Conservation (phyloP, 345 rosid genomes). For the Eucalyptus decipiens region DNA sequence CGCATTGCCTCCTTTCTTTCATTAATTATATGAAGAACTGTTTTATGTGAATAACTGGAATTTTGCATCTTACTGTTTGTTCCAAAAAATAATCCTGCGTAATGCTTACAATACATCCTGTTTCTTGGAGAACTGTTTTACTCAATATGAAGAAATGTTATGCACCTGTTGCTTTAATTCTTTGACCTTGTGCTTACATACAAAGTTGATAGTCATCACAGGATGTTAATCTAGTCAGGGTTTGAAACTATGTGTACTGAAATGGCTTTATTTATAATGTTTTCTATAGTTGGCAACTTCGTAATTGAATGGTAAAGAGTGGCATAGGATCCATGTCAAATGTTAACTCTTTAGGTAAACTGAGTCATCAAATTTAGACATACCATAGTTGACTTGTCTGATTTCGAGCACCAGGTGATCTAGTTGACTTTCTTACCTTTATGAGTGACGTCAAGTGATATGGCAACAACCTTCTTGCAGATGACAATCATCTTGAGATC, state of each 20-base stretch:
- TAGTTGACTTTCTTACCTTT: background rate
- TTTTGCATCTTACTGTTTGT: background rate
- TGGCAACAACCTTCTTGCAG: background rate
- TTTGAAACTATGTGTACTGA: background rate
- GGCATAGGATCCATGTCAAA: background rate
- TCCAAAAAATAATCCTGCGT: background rate
- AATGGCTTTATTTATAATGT: background rate
- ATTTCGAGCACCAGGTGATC: background rate
- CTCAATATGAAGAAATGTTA: background rate
- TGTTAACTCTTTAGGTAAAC: background rate
- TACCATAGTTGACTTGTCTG: background rate
- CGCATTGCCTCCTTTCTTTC: background rate
- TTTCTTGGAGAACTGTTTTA: background rate
- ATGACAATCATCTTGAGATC: background rate
- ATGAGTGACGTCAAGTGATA: background rate
- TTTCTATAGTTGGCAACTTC: background rate
- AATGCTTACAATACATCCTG: background rate
- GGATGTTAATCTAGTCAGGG: background rate
- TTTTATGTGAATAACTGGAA: background rate
- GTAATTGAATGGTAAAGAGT: background rate
- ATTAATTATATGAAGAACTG: background rate
- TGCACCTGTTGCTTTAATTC: background rate
- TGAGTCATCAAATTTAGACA: background rate
- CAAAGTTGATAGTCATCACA: background rate
- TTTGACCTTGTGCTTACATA: background rate